A percentile compares a stretch with the other conserved stretches of the same genome.
phyloP scores from a whole-genome alignment of 192 early-diverging fungal genomes.

The Coemansia sp. region DNA sequence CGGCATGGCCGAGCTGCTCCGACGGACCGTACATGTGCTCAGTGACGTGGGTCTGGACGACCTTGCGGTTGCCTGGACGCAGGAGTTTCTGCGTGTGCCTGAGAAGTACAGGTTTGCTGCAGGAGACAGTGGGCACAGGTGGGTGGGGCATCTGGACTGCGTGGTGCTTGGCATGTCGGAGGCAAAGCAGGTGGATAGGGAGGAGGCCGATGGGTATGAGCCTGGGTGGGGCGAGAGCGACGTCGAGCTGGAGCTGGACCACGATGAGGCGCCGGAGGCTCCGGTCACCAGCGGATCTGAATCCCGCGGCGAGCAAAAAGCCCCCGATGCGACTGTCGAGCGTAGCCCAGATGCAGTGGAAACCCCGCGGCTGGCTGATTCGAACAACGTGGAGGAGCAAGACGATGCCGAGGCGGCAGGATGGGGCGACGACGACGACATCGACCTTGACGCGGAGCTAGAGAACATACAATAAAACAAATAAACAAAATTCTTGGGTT shows the following conservation, averaged over 20 bases:
- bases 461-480: background rate
- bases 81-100: conserved; percentile 28
- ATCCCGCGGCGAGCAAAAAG: background rate
- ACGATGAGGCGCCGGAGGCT: background rate
- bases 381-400: background rate
- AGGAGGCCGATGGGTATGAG: conserved; percentile 1
- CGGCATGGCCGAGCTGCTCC: conserved; percentile 20
- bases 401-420: conserved; percentile 8
- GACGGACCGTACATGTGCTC: conserved; percentile 15
- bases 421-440: conserved; percentile 30
- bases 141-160: conserved; percentile 27
- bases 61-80: conserved; percentile 23
- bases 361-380: background rate
- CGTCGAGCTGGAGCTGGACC: background rate
- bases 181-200: background rate
- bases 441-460: conserved; percentile 13
- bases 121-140: background rate
- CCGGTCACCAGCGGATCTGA: background rate
- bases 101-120: conserved; percentile 6
- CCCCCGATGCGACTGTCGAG: background rate
- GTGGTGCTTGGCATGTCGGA: conserved; percentile 11
- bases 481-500: background rate
- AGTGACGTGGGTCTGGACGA: conserved; percentile 17
- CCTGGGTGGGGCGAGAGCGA: conserved; percentile 9
- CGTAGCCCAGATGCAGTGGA: background rate